Evolutionary conservation across 768 basidiomycete species (phyloP).

Genomic region (Amyloporia xantha): DNA sequence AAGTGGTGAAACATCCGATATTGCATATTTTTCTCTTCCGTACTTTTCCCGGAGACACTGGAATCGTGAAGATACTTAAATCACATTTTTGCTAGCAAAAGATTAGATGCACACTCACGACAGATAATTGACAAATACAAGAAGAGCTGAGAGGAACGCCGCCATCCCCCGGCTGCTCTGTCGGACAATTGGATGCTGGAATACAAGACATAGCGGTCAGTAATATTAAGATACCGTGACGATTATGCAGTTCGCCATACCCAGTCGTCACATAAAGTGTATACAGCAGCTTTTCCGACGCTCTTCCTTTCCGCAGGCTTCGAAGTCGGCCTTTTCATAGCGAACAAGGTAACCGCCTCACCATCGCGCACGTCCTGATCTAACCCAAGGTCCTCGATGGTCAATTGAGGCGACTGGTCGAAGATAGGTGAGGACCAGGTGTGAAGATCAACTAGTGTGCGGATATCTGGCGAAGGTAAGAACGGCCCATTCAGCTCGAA

Average conservation of each 20-base stretch:
- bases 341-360: background rate
- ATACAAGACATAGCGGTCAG: background rate
- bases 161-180: conserved; percentile 27
- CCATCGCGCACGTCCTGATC: background rate
- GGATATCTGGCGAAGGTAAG: background rate
- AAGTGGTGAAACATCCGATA: background rate
- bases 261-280: conserved; percentile 1
- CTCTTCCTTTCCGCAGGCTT: background rate
- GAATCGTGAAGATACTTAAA: background rate
- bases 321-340: background rate
- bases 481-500: background rate
- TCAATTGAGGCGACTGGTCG: background rate
- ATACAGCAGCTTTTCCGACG: conserved; percentile 4
- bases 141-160: conserved; percentile 24
- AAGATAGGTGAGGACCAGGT: conserved; percentile 1
- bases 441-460: background rate
- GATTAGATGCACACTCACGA: background rate
- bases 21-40: background rate
- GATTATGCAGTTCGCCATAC: background rate
- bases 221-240: background rate
- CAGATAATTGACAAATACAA: conserved; percentile 19
- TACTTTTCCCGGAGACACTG: background rate
- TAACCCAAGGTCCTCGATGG: conserved; percentile 1
- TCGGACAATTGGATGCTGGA: conserved; percentile 16
- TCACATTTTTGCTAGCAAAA: too few relatives aligned